These are phyloP conservation scores for Penicillium herquei DNA, from an alignment of 495 filamentous ascomycete species.

Conservation along the genomic window DNA sequence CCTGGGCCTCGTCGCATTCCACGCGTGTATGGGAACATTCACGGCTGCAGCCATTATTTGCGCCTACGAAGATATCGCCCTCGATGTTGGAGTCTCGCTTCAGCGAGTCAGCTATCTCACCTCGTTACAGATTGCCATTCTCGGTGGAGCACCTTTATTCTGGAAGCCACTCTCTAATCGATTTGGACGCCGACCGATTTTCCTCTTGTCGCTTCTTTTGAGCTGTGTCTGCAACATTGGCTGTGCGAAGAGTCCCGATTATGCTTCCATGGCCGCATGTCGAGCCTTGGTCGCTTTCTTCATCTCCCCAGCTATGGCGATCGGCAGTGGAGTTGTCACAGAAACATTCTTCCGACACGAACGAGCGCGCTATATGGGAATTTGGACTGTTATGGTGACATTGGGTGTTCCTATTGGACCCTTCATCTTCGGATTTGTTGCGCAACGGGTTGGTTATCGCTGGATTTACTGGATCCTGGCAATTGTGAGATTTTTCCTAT, in stretches of 20 bases:
- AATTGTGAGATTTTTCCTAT: constrained; percentile 34
- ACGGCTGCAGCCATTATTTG: constrained; percentile 53
- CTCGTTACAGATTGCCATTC: constrained; percentile 50
- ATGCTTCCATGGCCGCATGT: constrained; percentile 43
- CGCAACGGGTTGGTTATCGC: constrained; percentile 40
- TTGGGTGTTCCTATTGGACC: constrained; percentile 52
- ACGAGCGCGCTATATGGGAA: constrained; percentile 51
- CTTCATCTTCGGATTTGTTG: constrained; percentile 50
- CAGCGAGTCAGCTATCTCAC: constrained; percentile 50
- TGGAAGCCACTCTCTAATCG: constrained; percentile 56
- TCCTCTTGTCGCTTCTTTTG: constrained; percentile 46
- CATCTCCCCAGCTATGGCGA: constrained; percentile 52
- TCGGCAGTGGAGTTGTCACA: constrained; percentile 53
- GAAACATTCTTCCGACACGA: constrained; percentile 54
- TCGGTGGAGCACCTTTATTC: constrained; percentile 51
- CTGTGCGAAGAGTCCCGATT: constrained; percentile 43
- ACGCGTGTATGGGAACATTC: constrained; percentile 58
- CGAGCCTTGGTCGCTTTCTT: constrained; percentile 53
- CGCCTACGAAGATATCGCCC: constrained; percentile 47
- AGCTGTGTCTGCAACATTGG: constrained; percentile 47
- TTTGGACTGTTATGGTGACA: constrained; percentile 55
- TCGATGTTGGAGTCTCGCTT: constrained; percentile 42
- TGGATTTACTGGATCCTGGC: constrained; percentile 45
- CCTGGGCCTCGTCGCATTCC: constrained; percentile 52
- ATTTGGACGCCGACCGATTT: constrained; percentile 52